These are phyloP conservation scores for Sporothrix euskadiensis DNA, from an alignment of 2,329 filamentous ascomycete species.

Conservation along the genomic window DNA sequence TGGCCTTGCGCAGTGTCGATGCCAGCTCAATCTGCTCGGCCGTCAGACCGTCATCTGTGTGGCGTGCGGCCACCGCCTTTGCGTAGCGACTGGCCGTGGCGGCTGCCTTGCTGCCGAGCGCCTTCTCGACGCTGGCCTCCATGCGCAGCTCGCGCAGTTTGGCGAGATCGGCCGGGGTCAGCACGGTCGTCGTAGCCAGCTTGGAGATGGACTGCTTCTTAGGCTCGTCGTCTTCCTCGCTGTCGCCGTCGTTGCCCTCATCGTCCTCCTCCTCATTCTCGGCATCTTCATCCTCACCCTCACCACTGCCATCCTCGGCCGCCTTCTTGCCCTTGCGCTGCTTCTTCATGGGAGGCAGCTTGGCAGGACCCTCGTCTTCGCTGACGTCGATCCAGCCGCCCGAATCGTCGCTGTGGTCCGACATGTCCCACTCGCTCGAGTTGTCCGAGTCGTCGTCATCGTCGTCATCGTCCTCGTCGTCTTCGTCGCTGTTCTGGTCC, in stretches of 20 bases:
- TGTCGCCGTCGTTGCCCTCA: constrained; percentile 59
- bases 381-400: constrained; percentile 94
- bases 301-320: constrained; percentile 39
- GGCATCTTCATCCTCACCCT: constrained; percentile 45
- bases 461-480: constrained; percentile 60
- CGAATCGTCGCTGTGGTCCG: constrained; percentile 65
- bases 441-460: constrained; percentile 58
- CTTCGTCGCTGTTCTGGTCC: constrained; percentile 57
- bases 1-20: constrained; percentile 75
- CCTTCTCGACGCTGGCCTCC: constrained; percentile 68
- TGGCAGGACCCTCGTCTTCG: constrained; percentile 74
- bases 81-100: constrained; percentile 45
- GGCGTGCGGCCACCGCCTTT: constrained; percentile 58
- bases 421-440: constrained; percentile 63
- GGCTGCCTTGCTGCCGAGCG: constrained; percentile 45
- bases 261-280: constrained; percentile 45
- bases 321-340: constrained; percentile 43
- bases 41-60: constrained; percentile 84
- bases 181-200: constrained; percentile 87
- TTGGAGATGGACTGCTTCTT: constrained; percentile 57
- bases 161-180: constrained; percentile 93
- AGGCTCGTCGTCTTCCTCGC: constrained; percentile 47
- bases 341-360: constrained; percentile 67
- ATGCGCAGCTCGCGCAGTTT: constrained; percentile 88
- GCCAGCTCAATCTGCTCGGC: constrained; percentile 90